Conservation (phyloP, 352 stramenopile genomes). For the Phytophthora gonapodyides region DNA sequence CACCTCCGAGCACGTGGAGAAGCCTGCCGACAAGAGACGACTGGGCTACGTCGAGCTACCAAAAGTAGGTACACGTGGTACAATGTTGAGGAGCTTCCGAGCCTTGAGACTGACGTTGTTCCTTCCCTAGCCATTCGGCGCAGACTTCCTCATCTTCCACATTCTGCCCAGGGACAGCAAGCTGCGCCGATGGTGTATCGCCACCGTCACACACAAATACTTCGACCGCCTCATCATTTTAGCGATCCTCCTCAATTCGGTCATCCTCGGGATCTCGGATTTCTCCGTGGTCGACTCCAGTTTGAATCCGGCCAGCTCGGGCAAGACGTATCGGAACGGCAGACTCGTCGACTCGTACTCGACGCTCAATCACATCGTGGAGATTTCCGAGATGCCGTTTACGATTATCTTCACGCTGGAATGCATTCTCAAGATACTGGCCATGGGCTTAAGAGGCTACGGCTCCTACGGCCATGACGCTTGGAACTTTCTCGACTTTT, state of each 20-base stretch:
- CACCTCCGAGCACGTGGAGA: constrained; percentile 9
- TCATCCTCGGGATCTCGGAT: constrained; percentile 86
- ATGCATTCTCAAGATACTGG: constrained; percentile 91
- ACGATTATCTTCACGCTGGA: constrained; percentile 90
- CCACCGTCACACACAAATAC: constrained; percentile 51
- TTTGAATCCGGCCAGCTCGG: constrained; percentile 65
- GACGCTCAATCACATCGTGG: constrained; percentile 58
- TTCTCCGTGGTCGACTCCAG: constrained; percentile 71
- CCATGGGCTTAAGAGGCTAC: constrained; percentile 71
- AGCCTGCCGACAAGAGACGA: constrained; percentile 25
- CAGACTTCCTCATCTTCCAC: constrained; percentile 49
- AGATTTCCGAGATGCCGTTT: constrained; percentile 84
- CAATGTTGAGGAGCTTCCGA: too few relatives aligned
- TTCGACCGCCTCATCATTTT: constrained; percentile 89
- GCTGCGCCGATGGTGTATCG: constrained; percentile 58
- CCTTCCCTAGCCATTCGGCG: constrained; percentile 41
- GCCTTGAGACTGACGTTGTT: background rate
- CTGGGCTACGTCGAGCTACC: constrained; percentile 21
- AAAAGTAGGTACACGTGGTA: constrained; percentile 11
- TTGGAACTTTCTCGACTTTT: constrained; percentile 94
- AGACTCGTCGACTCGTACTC: constrained; percentile 50
- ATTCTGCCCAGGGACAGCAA: constrained; percentile 51
- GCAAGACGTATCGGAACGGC: constrained; percentile 43
- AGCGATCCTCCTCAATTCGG: constrained; percentile 88
- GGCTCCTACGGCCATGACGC: constrained; percentile 82